These are phyloP conservation scores for Xylariales sp. DNA, from an alignment of 2,329 filamentous ascomycete genomes.

Conservation along the genomic window DNA sequence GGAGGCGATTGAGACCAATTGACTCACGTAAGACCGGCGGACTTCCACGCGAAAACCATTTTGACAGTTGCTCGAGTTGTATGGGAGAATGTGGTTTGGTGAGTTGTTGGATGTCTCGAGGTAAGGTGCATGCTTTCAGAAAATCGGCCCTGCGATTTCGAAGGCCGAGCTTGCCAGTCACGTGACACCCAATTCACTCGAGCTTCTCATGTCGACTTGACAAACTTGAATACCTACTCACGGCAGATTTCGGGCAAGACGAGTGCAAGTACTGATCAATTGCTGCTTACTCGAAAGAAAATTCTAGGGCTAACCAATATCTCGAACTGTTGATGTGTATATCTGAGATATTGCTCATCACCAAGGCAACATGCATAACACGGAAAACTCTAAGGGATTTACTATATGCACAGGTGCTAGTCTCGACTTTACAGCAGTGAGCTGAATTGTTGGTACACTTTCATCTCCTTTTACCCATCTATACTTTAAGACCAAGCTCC, in stretches of 20 bases:
- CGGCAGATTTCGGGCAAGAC: no score
- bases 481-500: slow-evolving; percentile 92
- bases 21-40: slow-evolving; percentile 89
- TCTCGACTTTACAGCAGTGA: slow-evolving; percentile 31
- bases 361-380: not conserved
- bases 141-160: slow-evolving; percentile 8
- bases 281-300: no score
- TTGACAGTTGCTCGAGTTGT: slow-evolving; percentile 46
- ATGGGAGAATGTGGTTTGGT: slow-evolving; percentile 22
- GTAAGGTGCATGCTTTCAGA: slow-evolving; percentile 5
- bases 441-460: slow-evolving; percentile 39
- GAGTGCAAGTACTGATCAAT: no score
- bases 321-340: no score
- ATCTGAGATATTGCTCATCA: no score
- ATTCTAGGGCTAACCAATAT: no score
- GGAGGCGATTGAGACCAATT: slow-evolving; percentile 13
- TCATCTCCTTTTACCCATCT: slow-evolving; percentile 41
- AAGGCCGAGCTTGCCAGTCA: slow-evolving; percentile 9
- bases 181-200: not conserved
- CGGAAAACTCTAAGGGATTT: slow-evolving; percentile 34
- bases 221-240: no score
- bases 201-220: no score
- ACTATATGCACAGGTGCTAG: slow-evolving; percentile 42
- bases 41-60: slow-evolving; percentile 99
- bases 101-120: slow-evolving; percentile 24